These are phyloP conservation scores for Annulohypoxylon truncatum DNA, from an alignment of 2,329 filamentous ascomycete genomes.

Conservation along the genomic window DNA sequence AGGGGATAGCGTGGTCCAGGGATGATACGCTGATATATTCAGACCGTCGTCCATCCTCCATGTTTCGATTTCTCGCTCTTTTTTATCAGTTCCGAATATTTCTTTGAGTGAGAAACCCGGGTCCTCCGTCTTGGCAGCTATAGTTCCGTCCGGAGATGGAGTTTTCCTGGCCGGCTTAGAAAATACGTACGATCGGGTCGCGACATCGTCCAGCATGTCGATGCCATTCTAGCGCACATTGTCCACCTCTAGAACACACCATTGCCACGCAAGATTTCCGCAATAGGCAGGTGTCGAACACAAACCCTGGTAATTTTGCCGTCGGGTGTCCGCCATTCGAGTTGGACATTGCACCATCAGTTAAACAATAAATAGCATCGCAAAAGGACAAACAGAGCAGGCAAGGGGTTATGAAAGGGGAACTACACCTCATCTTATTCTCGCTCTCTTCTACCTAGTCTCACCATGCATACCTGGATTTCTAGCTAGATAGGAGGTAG, in stretches of 20 bases:
- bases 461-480: background rate
- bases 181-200: background rate
- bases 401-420: background rate
- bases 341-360: conserved; percentile 23
- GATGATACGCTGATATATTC: background rate
- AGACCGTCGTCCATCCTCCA: background rate
- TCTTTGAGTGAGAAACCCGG: background rate
- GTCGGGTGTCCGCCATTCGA: conserved; percentile 15
- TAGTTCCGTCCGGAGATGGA: background rate
- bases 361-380: background rate
- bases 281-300: conserved; percentile 12
- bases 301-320: background rate
- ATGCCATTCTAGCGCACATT: conserved; percentile 7
- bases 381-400: background rate
- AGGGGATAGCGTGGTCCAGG: background rate
- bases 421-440: background rate
- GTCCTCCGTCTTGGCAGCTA: conserved; percentile 11
- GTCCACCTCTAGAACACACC: background rate
- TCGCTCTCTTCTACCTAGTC: background rate
- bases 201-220: conserved; percentile 11
- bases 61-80: background rate
- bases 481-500: background rate
- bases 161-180: background rate
- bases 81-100: background rate
- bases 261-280: background rate